phyloP scores from a whole-genome alignment of 352 stramenopile species.

The Phytophthora litchii region DNA sequence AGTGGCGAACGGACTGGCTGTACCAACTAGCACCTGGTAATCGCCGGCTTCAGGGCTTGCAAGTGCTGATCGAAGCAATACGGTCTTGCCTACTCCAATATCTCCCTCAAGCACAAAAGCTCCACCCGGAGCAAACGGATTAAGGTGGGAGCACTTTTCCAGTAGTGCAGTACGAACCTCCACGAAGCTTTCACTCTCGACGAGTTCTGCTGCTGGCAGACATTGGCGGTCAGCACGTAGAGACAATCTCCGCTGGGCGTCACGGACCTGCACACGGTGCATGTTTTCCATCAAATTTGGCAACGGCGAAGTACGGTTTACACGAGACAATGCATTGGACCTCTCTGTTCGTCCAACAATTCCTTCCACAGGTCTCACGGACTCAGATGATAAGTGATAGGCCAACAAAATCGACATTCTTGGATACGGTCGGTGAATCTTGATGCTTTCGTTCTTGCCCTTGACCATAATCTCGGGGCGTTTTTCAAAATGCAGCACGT shows the following conservation, averaged over 20 bases:
- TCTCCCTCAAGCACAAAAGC: constrained; percentile 84
- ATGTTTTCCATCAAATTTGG: constrained; percentile 87
- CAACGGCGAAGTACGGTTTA: constrained; percentile 52
- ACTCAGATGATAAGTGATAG: constrained; percentile 55
- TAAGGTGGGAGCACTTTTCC: constrained; percentile 71
- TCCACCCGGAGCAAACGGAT: constrained; percentile 64
- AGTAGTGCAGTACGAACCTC: constrained; percentile 57
- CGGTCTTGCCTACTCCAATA: constrained; percentile 84
- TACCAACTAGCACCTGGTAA: constrained; percentile 72
- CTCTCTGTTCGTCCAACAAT: constrained; percentile 28
- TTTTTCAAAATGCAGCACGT: constrained; percentile 91
- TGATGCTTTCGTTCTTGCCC: constrained; percentile 92
- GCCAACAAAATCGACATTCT: constrained; percentile 86
- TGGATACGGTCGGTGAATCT: constrained; percentile 87
- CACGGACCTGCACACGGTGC: constrained; percentile 85
- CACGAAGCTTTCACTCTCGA: constrained; percentile 69
- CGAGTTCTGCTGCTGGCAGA: constrained; percentile 47
- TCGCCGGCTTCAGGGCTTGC: constrained; percentile 47
- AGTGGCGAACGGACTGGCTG: constrained; percentile 73
- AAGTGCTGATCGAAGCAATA: constrained; percentile 72
- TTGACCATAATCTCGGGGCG: constrained; percentile 91
- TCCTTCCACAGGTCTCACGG: constrained; percentile 18
- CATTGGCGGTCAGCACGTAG: constrained; percentile 56
- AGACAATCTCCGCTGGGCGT: constrained; percentile 72
- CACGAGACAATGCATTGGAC: constrained; percentile 33